A percentile compares a stretch with the other conserved stretches of the same genome.
Evolutionary conservation across 129 eudicot species (phyloP).

Genomic region (Calendula officinalis): DNA sequence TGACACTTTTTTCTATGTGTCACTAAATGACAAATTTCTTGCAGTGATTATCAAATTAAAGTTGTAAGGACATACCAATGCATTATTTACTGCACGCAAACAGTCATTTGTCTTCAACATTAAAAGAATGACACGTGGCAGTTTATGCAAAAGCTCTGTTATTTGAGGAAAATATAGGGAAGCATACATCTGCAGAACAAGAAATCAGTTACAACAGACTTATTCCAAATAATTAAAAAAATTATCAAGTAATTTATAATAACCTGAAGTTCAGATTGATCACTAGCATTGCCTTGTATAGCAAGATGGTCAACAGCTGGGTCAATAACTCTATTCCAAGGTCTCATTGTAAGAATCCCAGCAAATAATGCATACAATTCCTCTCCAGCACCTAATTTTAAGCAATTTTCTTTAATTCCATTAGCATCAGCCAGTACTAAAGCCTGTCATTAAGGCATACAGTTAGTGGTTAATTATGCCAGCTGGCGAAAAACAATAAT

Average conservation of each 20-base stretch:
- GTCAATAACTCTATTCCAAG: slow-evolving; percentile 85
- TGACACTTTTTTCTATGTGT: too few relatives aligned
- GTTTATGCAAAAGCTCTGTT: slow-evolving; percentile 77
- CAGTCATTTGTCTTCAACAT: slow-evolving; percentile 96
- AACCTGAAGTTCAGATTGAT: slow-evolving; percentile 91
- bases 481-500: neutral
- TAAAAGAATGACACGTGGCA: slow-evolving; percentile 87
- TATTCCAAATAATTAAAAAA: neutral
- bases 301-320: slow-evolving; percentile 87
- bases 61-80: slow-evolving; percentile 52
- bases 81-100: slow-evolving; percentile 74
- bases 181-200: slow-evolving; percentile 76
- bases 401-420: slow-evolving; percentile 70
- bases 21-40: neutral
- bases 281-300: slow-evolving; percentile 58
- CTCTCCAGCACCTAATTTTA: slow-evolving; percentile 88
- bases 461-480: neutral
- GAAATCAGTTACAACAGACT: neutral
- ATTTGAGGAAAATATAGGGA: slow-evolving; percentile 86
- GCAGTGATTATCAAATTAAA: slow-evolving; percentile 2
- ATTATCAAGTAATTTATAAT: slow-evolving; percentile 1
- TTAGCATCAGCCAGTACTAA: slow-evolving; percentile 78
- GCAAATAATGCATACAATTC: slow-evolving; percentile 88
- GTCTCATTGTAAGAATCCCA: slow-evolving; percentile 92
- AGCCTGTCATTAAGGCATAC: slow-evolving; percentile 47